Evolutionary conservation across 768 basidiomycete genomes (phyloP).

Genomic region (Boletus edulis): DNA sequence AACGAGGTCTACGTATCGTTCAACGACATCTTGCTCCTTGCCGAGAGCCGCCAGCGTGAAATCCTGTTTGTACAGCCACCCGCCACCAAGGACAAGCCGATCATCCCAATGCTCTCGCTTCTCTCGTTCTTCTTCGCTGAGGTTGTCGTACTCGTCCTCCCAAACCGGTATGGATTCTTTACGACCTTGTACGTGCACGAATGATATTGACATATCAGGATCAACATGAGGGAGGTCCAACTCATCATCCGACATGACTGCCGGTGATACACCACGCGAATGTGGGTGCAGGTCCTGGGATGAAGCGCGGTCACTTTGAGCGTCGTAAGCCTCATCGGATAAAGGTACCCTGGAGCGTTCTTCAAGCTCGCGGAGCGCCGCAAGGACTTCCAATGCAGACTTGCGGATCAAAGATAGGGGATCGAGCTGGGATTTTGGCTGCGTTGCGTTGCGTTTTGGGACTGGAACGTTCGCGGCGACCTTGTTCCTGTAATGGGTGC

Average conservation of each 20-base stretch:
- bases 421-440: constrained; percentile 43
- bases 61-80: constrained; percentile 79
- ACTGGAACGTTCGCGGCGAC: constrained; percentile 33
- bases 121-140: constrained; percentile 48
- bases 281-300: constrained; percentile 33
- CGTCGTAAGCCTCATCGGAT: constrained; percentile 81
- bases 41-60: constrained; percentile 49
- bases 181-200: constrained; percentile 67
- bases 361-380: constrained; percentile 76
- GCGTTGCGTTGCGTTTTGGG: constrained; percentile 36
- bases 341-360: constrained; percentile 73
- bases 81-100: constrained; percentile 72
- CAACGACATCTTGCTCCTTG: constrained; percentile 57
- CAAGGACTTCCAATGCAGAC: constrained; percentile 81
- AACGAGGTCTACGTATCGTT: constrained; percentile 69
- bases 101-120: constrained; percentile 81
- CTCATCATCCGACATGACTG: constrained; percentile 38
- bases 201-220: constrained; percentile 61
- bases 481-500: constrained; percentile 57
- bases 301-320: constrained; percentile 64
- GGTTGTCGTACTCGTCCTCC: constrained; percentile 66
- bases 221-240: constrained; percentile 39
- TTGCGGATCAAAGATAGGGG: constrained; percentile 69
- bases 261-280: constrained; percentile 48
- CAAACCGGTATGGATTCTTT: constrained; percentile 71